Evolutionary conservation across 1,284 basidiomycete species (phyloP), one percentile per base, ranked within the genome.

Genomic region (Ganoderma sinense): DNA sequence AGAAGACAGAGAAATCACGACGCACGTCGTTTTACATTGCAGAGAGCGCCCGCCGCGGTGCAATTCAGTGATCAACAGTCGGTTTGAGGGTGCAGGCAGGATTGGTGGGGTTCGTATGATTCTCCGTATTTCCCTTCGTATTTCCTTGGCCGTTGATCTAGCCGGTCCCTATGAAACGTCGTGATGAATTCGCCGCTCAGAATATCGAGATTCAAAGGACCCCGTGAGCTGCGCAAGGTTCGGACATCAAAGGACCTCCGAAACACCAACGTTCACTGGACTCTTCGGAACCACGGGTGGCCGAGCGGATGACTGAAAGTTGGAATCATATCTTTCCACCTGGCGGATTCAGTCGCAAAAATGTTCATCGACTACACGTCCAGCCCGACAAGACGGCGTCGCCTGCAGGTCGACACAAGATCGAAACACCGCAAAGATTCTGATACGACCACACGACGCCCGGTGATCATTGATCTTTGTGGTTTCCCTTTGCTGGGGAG

Each of bases 1-100:
- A 56, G 53, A 56, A 29, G 13, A 56, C 29, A 56, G 53, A 56
- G 16, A 56, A 56, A 56, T 56, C 53, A 56, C 33, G 53, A 56
- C 53, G 53, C 53, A 55, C 53, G 29, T 55, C 29, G 53, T 55
- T 23, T 23, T 26, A n/a, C 3, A 26, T 53, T 26, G 26, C 48
- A 29, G 48, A 53, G 53, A 31, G 53, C 53, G 53, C 26, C 53
- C 16, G 53, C 26, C 31, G 53, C 53, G 26, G 51, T n/a, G 20
- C 48, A 51, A 51, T 51, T n/a, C 20, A 51, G 36, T 55, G 23
- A 55, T 55, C 53, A 26, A 51, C 16, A 26, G 31, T 14, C 13
- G 53, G 53, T 56, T 56, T 33, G 53, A 56, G 31, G 29, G 53
- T 53, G 48, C 48, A 53, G 23, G 23, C 23, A 11, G 48, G n/a